Base-by-base conservation (phyloP, 176 grass and related monocot species). In the barley (Hordeum vulgare) region DNA sequence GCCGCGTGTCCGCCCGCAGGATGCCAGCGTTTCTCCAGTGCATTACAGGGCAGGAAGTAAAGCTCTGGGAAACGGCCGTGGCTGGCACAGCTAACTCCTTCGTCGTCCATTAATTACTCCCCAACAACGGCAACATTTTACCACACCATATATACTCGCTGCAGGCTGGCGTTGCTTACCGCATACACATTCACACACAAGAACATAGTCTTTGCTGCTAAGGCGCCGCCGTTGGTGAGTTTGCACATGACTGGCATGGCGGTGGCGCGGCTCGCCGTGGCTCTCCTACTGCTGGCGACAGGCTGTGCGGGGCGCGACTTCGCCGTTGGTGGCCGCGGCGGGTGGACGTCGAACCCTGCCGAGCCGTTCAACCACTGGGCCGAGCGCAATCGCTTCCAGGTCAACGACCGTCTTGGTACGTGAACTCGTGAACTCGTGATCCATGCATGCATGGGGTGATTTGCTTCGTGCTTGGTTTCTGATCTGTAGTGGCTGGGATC, bases 391-490 rank as follows among this genome's bases (percentile, higher is more conserved):
- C 89, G 95, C 49, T 97, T 97, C 89, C 92, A 84, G 84, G 85
- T 97, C 89, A 85, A 94, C 51, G 94, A 97, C 76, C 83, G 69
- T 27, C 85, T 97, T 47, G 87, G 94, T 93, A 85, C 13, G 69
- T 11, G 12, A 2, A 49, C 61, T 63, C 61, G 54, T 35, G 7
- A 70, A 6, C 10, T 39, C 20, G 8, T 39, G 34, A 18, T 51
- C 47, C 23, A 15, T 17, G 37, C 69, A 0, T 45, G 39, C n/a
- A 11, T 53, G 28, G 29, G 9, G 17, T 9, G 23, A 9, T 31
- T 7, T 29, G 82, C 26, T 18, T 61, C 21, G 12, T 26, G 27
- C 9, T 14, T 33, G 40, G 42, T 5, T 42, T 26, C 17, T 24
- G 11, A 20, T 29, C 47, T 40, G 17, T n/a, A 18, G 35, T 25